phyloP scores from a whole-genome alignment of 257 asterid genomes.

The Gentiana straminea region DNA sequence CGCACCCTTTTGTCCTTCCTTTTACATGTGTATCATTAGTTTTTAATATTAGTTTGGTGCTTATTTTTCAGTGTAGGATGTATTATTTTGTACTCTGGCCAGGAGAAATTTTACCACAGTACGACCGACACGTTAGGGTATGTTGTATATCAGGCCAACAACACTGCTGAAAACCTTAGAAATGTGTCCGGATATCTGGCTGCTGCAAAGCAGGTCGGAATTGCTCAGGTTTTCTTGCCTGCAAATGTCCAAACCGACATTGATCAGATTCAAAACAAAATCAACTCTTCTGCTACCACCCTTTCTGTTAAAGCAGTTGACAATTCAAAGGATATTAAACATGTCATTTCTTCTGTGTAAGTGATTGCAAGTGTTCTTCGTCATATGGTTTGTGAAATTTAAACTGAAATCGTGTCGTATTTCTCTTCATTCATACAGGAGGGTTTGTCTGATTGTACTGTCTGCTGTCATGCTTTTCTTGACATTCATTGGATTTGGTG shows the following conservation, averaged over 20 bases:
- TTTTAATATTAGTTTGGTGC: neutral
- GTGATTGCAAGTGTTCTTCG: slow-evolving; percentile 8
- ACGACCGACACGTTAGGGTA: slow-evolving; percentile 38
- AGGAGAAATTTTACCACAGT: slow-evolving; percentile 49
- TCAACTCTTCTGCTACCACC: slow-evolving; percentile 62
- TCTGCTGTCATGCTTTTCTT: slow-evolving; percentile 81
- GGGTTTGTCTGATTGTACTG: slow-evolving; percentile 74
- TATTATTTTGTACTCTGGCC: slow-evolving; percentile 52
- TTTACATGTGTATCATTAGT: no score
- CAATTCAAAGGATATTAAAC: slow-evolving; percentile 48
- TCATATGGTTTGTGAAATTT: neutral
- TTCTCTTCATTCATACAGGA: slow-evolving; percentile 56
- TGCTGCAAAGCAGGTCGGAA: slow-evolving; percentile 57
- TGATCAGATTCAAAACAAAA: slow-evolving; percentile 51
- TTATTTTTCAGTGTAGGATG: slow-evolving; percentile 67
- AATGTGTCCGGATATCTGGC: slow-evolving; percentile 66
- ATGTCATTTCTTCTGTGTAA: slow-evolving; percentile 52
- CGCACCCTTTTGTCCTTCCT: slow-evolving; percentile 15
- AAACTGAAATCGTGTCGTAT: neutral
- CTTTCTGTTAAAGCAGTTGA: slow-evolving; percentile 49
- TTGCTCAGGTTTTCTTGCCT: slow-evolving; percentile 57
- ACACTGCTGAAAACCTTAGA: slow-evolving; percentile 41
- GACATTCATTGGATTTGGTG: slow-evolving; percentile 87
- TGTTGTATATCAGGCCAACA: slow-evolving; percentile 58
- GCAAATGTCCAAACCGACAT: slow-evolving; percentile 62